Percentiles rank a stretch among this genome's conserved stretches.
Evolutionary conservation across 2,329 filamentous ascomycete genomes (phyloP).

Genomic region (Aspergillus amoenus): DNA sequence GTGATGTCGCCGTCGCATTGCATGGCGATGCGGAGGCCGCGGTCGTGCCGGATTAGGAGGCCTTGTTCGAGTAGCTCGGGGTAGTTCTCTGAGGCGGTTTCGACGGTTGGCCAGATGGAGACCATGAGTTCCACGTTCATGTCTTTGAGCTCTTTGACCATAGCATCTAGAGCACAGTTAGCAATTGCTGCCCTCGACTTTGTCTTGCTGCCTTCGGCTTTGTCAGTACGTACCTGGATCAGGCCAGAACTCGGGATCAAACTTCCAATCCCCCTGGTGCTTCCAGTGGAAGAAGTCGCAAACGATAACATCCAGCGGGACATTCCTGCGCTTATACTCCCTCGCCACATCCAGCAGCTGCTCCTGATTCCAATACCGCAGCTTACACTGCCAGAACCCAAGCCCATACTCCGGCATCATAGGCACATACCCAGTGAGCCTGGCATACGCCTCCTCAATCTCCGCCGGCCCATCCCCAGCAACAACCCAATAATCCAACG

Average conservation of each 20-base stretch:
- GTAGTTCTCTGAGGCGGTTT: conserved; percentile 59
- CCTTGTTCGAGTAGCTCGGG: conserved; percentile 62
- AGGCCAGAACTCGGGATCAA: conserved; percentile 64
- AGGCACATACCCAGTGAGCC: conserved; percentile 58
- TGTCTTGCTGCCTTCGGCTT: neutral
- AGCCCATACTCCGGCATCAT: conserved; percentile 70
- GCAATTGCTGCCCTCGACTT: neutral
- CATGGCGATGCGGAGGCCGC: conserved; percentile 59
- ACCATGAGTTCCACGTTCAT: conserved; percentile 67
- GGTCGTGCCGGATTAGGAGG: conserved; percentile 60
- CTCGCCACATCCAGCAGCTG: conserved; percentile 61
- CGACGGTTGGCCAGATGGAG: conserved; percentile 68
- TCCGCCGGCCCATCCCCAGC: conserved; percentile 56
- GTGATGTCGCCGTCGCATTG: conserved; percentile 60
- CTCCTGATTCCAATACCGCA: conserved; percentile 65
- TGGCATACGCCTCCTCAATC: conserved; percentile 58
- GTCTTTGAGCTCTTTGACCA: conserved; percentile 61
- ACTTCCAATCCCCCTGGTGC: conserved; percentile 66
- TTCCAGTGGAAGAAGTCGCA: conserved; percentile 70
- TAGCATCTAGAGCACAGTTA: conserved; percentile 48
- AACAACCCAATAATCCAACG: conserved; percentile 65
- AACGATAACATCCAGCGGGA: conserved; percentile 66
- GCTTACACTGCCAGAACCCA: conserved; percentile 68
- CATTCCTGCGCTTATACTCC: conserved; percentile 55
- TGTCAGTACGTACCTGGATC: conserved; percentile 49